Percentiles rank a stretch among this genome's conserved stretches.
These are phyloP conservation scores for Petunia axillaris DNA, from an alignment of 257 asterid species.

Conservation along the genomic window DNA sequence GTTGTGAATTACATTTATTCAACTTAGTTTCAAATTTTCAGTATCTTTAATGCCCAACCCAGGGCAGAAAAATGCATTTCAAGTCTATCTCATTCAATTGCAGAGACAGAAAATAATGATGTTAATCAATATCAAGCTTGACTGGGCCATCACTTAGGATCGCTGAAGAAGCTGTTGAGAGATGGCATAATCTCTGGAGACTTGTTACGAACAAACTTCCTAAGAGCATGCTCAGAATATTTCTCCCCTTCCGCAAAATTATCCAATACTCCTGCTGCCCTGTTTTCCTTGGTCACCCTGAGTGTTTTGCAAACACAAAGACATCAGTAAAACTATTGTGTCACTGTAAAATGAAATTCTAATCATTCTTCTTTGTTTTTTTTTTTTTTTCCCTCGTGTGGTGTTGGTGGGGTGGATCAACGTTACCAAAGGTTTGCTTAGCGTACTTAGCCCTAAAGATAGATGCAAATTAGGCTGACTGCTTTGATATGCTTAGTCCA, in stretches of 20 bases:
- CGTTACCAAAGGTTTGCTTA: too few species aligned
- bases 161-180: constrained; percentile 61
- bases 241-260: constrained; percentile 76
- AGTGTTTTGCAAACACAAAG: constrained; percentile 18
- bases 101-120: constrained; percentile 21
- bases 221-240: constrained; percentile 61
- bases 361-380: neutral
- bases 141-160: constrained; percentile 47
- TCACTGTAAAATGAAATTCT: neutral
- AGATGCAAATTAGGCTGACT: too few species aligned
- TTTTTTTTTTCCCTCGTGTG: too few species aligned
- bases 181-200: constrained; percentile 81
- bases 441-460: too few species aligned
- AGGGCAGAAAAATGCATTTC: constrained; percentile 32
- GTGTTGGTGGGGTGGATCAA: neutral
- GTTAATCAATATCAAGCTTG: constrained; percentile 10
- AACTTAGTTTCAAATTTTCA: constrained; percentile 29
- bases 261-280: constrained; percentile 81
- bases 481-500: too few species aligned
- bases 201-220: constrained; percentile 70
- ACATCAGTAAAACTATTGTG: neutral
- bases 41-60: constrained; percentile 27
- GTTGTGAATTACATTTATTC: constrained; percentile 28
- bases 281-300: constrained; percentile 82
- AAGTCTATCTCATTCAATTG: neutral